phyloP scores from a whole-genome alignment of 108 stramenopile genomes.

The Nitzschia sp. region DNA sequence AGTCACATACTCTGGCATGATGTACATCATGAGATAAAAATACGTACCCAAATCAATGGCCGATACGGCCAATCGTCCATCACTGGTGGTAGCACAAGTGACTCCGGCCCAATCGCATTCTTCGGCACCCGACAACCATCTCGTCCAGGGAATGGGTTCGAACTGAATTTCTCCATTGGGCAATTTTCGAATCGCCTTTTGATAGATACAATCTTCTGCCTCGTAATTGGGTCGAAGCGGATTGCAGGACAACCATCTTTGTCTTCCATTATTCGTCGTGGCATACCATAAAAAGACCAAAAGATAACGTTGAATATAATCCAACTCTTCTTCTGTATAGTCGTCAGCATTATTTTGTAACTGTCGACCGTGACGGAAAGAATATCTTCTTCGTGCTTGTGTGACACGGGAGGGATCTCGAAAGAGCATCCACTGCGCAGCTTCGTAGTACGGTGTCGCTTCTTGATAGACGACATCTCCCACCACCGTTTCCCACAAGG shows the following conservation, averaged over 20 bases:
- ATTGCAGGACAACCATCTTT: slow-evolving; percentile 36
- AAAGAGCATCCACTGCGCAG: slow-evolving; percentile 35
- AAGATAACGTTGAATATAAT: slow-evolving; percentile 31
- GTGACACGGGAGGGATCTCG: slow-evolving; percentile 20
- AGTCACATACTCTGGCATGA: too few species aligned
- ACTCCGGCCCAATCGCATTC: slow-evolving; percentile 38
- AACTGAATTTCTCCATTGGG: slow-evolving; percentile 11
- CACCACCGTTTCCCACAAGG: slow-evolving; percentile 14
- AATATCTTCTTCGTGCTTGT: too few species aligned
- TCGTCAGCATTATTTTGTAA: not conserved
- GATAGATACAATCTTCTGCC: slow-evolving; percentile 14
- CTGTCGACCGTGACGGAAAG: not conserved
- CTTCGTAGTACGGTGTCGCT: slow-evolving; percentile 20
- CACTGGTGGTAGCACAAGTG: slow-evolving; percentile 17
- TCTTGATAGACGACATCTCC: slow-evolving; percentile 14
- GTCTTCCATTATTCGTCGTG: slow-evolving; percentile 28
- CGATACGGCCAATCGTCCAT: slow-evolving; percentile 3
- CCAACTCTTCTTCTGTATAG: slow-evolving; percentile 8
- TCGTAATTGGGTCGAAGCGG: slow-evolving; percentile 1
- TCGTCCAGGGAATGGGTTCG: slow-evolving; percentile 19
- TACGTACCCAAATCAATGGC: slow-evolving; percentile 35
- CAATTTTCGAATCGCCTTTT: slow-evolving; percentile 20
- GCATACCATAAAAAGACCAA: slow-evolving; percentile 24
- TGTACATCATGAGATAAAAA: not conserved
- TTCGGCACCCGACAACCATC: slow-evolving; percentile 32